Percentiles rank a stretch among this genome's conserved stretches.
These are phyloP conservation scores for Hansenula lynferdii DNA, from an alignment of 1,139 yeast genomes.

Conservation along the genomic window DNA sequence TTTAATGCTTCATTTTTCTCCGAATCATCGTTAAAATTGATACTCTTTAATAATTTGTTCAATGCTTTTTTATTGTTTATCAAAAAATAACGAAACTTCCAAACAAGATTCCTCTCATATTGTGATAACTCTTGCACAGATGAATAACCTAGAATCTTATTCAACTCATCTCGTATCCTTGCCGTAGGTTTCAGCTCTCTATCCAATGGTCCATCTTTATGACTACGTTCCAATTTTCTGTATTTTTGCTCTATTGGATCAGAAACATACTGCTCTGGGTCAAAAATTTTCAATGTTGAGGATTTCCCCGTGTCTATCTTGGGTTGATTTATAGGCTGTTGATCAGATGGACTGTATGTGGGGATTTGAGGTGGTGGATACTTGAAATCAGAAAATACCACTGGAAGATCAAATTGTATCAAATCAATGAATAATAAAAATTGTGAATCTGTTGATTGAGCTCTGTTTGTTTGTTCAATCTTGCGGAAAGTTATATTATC, in stretches of 20 bases:
- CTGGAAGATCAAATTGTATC: constrained; percentile 74
- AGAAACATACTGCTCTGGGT: constrained; percentile 57
- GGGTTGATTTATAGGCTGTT: constrained; percentile 20
- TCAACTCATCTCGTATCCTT: constrained; percentile 68
- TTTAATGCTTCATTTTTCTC: constrained; percentile 79
- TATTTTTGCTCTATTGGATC: constrained; percentile 90
- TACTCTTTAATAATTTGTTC: constrained; percentile 82
- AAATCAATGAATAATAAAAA: constrained; percentile 63
- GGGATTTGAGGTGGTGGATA: constrained; percentile 22
- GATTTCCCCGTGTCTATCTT: constrained; percentile 28
- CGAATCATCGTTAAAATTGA: constrained; percentile 80
- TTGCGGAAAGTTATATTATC: constrained; percentile 62
- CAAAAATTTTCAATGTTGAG: constrained; percentile 47
- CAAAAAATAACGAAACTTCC: constrained; percentile 89
- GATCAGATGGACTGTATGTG: constrained; percentile 18
- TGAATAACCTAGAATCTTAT: constrained; percentile 66
- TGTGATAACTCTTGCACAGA: constrained; percentile 79
- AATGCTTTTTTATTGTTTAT: constrained; percentile 71
- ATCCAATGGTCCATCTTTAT: constrained; percentile 71
- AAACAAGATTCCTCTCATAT: constrained; percentile 80
- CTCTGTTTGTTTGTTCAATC: constrained; percentile 40
- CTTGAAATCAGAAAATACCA: constrained; percentile 62
- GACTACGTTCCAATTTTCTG: constrained; percentile 77
- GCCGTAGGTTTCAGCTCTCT: constrained; percentile 88
- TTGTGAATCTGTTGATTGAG: constrained; percentile 24